These are phyloP conservation scores for Fusarium sp. DNA, from an alignment of 2,329 filamentous ascomycete genomes.

Conservation along the genomic window DNA sequence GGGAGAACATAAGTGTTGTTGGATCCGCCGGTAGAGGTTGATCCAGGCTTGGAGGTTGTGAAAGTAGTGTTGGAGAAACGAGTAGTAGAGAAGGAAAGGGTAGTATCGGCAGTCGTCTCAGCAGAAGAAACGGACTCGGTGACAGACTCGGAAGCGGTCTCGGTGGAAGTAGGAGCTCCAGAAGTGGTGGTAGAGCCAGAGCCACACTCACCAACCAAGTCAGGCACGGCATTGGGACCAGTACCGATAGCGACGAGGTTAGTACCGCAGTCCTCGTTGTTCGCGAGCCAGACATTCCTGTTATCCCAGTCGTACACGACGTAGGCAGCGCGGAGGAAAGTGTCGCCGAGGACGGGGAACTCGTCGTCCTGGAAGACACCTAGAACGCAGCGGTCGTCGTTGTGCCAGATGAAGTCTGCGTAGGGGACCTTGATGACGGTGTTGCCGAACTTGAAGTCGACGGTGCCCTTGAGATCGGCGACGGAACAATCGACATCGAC, in stretches of 20 bases:
- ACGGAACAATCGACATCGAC: conserved; percentile 59
- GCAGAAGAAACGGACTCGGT: conserved; percentile 8
- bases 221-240: conserved; percentile 51
- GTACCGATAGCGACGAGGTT: conserved; percentile 50
- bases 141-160: conserved; percentile 1
- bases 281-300: conserved; percentile 49
- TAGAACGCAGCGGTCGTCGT: conserved; percentile 50
- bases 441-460: conserved; percentile 61
- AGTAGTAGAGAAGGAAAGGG: conserved; percentile 24
- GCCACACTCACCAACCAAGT: conserved; percentile 45
- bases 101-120: conserved; percentile 11
- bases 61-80: conserved; percentile 29
- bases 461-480: conserved; percentile 48
- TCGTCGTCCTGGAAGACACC: conserved; percentile 56
- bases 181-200: conserved; percentile 29
- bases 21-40: background rate
- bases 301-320: conserved; percentile 56
- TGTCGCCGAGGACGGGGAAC: conserved; percentile 55
- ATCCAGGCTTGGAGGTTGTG: conserved; percentile 7
- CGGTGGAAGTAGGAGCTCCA: conserved; percentile 23
- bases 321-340: conserved; percentile 56
- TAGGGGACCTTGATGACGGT: conserved; percentile 55
- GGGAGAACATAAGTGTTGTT: conserved; percentile 9
- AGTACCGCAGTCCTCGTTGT: conserved; percentile 51
- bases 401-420: conserved; percentile 57